A percentile compares a stretch with the other conserved stretches of the same genome.
Conservation (phyloP, 2,329 filamentous ascomycete species). For the Sclerotinia sclerotiorum region DNA sequence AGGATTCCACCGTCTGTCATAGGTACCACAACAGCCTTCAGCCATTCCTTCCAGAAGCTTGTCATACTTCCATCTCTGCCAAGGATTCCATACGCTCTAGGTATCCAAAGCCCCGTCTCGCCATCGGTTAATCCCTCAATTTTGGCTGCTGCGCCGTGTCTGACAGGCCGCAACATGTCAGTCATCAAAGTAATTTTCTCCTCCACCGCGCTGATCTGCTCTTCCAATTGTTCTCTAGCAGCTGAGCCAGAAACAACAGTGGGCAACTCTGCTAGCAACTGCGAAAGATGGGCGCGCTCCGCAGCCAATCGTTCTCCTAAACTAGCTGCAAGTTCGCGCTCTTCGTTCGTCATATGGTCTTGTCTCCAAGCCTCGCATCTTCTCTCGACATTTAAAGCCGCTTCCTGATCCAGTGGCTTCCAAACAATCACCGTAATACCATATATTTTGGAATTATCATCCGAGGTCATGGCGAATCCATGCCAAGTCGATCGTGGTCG, state of each 20-base stretch:
- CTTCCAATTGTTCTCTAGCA: constrained; percentile 81
- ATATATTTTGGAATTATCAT: constrained; percentile 88
- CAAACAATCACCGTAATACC: constrained; percentile 90
- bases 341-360: constrained; percentile 83
- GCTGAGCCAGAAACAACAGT: constrained; percentile 75
- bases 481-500: constrained; percentile 97
- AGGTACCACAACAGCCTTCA: constrained; percentile 87
- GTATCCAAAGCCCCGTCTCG: constrained; percentile 94
- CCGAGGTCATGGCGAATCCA: constrained; percentile 95
- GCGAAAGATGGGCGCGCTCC: constrained; percentile 86
- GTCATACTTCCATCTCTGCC: constrained; percentile 81
- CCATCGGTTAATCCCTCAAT: constrained; percentile 95
- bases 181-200: constrained; percentile 98
- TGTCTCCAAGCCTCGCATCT: constrained; percentile 85
- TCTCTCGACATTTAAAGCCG: constrained; percentile 79
- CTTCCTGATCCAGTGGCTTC: constrained; percentile 78
- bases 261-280: constrained; percentile 80
- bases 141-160: constrained; percentile 92
- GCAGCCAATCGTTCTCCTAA: constrained; percentile 82
- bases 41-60: constrained; percentile 98
- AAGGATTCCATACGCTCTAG: constrained; percentile 87
- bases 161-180: constrained; percentile 85
- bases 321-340: constrained; percentile 88
- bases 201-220: constrained; percentile 92
- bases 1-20: constrained; percentile 88